Evolutionary conservation across 768 basidiomycete genomes (phyloP), one percentile per base, ranked within the genome.

Genomic region (Lactarius deliciosus): DNA sequence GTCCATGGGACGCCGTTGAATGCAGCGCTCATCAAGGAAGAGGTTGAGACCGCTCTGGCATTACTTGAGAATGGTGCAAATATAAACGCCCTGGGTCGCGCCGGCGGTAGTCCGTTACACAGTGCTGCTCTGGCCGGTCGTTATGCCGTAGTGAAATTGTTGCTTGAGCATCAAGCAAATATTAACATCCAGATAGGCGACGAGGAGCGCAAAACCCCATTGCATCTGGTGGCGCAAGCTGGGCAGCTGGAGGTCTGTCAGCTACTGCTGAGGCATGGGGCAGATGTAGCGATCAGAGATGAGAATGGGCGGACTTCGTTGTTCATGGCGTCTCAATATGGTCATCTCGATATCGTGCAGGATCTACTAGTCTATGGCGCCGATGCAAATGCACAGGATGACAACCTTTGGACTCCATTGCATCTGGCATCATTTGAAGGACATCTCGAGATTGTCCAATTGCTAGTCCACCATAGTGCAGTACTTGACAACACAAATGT

Each of bases 11-110:
- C 45, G 0, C 25, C 64, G 8, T 41, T 64, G 18, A 36, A 59
- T 22, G 57, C 38, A 0, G 57, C 64, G 25, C 6, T 41, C 20
- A 5, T 25, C 3, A 64, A 28, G 18, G 36, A 47, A 5, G 13
- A 58, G 20, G 3, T 3, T n/a, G 15, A 59, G 18, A 59, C 59
- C 7, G 38, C 57, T 16, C 20, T 18, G 4, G n/a, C 50, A 5
- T 28, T 64, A 13, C 43, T 64, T 15, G 36, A 43, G 22, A 11
- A 54, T 18, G 64, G 63, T 5, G 57, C 63, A 11, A 22, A 38
- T 13, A 28, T 53, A 8, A 45, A 53, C 25, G 45, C 34, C 25
- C 30, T 11, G 10, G 63, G 40, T 10, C 5, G 34, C 8, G 45
- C 28, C 4, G 45, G 34, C 11, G 1, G 1, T 18, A 41, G 41